Base-by-base conservation (phyloP, 768 basidiomycete species). In the Mycena filopes region DNA sequence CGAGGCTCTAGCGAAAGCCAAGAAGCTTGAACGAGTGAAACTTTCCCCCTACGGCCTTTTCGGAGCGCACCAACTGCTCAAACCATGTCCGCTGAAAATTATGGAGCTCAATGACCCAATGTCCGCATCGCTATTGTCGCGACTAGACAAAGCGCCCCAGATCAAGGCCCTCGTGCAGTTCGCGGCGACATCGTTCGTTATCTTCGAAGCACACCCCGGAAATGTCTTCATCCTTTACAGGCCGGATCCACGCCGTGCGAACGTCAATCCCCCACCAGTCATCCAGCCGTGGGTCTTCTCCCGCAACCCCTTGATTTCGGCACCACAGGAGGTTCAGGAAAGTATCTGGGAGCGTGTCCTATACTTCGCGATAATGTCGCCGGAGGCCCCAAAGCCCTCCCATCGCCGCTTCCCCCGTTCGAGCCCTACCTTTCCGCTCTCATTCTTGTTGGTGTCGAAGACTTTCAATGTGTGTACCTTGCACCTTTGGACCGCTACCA, bases 111-210 rank as follows among this genome's bases (percentile, higher is more conserved):
- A 41, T 28, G 10, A 18, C 18, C 26, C 25, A 8, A n/a, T 55
- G 13, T 25, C 16, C n/a, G 2, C 1, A 6, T 42, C 26, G 26
- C 12, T 42, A 15, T 36, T 15, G 36, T 36, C 18, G 23, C 6
- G 6, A 4, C 6, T 20, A n/a, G 40, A 41, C 23, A n/a, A 18
- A 28, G 26, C 42, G n/a, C 41, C 54, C 20, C 41, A n/a, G 8
- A 41, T 55, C 54, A 55, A 21, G 54, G 20, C 28, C 4, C 41
- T 42, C 29, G 42, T 55, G 54, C 20, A 43, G 11, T 55, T 29
- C 9, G 11, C 12, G 28, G 41, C 28, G 23, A 25, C 26, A 15
- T 26, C 46, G 6, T 51, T 36, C 36, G 36, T 36, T 36, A 15
- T 15, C n/a, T n/a, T n/a, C n/a, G n/a, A n/a, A 11, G 36, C 36